Evolutionary conservation across 2,329 filamentous ascomycete species (phyloP).

Genomic region (Fusarium staphyleae): DNA sequence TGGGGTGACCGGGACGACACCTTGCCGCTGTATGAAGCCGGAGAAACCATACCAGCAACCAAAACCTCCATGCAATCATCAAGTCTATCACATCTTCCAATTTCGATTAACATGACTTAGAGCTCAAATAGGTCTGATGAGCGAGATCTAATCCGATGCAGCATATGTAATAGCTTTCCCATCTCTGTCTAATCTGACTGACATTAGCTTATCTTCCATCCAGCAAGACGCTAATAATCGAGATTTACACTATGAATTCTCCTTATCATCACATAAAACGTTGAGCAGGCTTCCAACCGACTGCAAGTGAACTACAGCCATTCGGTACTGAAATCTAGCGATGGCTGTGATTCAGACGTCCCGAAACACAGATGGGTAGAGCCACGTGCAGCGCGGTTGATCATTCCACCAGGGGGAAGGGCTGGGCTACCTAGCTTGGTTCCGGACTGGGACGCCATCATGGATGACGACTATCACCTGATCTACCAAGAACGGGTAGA

Average conservation of each 20-base stretch:
- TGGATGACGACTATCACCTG: slow-evolving; percentile 6
- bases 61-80: slow-evolving; percentile 4
- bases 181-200: neutral
- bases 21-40: neutral
- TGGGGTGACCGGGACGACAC: slow-evolving; percentile 6
- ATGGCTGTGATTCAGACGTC: neutral
- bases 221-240: neutral
- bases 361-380: neutral
- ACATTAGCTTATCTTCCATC: slow-evolving; percentile 3
- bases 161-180: slow-evolving; percentile 14
- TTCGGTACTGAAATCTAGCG: neutral
- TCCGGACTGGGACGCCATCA: slow-evolving; percentile 3
- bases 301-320: neutral
- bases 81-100: neutral
- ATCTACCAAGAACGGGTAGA: neutral
- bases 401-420: neutral
- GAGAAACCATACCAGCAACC: slow-evolving; percentile 1
- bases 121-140: slow-evolving; percentile 10
- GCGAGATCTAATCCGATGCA: slow-evolving; percentile 13
- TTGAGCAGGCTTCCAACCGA: neutral
- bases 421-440: neutral
- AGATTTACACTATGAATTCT: slow-evolving; percentile 11
- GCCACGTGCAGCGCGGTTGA: neutral
- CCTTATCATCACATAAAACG: neutral
- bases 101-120: slow-evolving; percentile 4